Conservation (phyloP, 305 asterid species). For the Fraxinus nigra region DNA sequence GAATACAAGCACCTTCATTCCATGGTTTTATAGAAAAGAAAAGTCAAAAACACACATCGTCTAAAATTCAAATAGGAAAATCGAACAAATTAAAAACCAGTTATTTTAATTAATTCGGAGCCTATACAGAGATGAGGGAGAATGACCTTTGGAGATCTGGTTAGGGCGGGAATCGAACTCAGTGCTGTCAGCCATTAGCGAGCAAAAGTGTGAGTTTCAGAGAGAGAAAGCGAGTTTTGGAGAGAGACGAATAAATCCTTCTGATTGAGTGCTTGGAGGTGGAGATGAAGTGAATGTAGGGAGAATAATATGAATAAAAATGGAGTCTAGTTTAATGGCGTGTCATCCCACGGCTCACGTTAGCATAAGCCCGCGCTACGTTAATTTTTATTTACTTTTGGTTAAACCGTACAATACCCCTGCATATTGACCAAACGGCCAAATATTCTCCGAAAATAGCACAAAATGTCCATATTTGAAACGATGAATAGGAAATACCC, state of each 20-base stretch:
- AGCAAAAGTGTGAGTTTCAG: not conserved
- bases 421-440: no score
- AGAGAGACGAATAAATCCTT: slow-evolving; percentile 33
- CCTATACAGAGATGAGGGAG: not conserved
- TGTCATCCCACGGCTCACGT: slow-evolving; percentile 23
- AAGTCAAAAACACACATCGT: not conserved
- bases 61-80: not conserved
- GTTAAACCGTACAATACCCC: no score
- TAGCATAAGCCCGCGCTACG: not conserved
- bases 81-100: not conserved
- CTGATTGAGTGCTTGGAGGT: slow-evolving; percentile 35
- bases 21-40: not conserved
- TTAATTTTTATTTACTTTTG: no score
- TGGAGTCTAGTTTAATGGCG: not conserved
- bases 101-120: not conserved
- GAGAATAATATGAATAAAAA: not conserved
- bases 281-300: slow-evolving; percentile 1
- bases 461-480: no score
- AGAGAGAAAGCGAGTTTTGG: slow-evolving; percentile 17
- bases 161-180: slow-evolving; percentile 46
- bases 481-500: no score
- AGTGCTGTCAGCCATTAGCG: slow-evolving; percentile 56
- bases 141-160: slow-evolving; percentile 53
- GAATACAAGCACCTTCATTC: slow-evolving; percentile 9
- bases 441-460: no score